Conservation (phyloP, 2,329 filamentous ascomycete species). For the Rachicladosporium sp. region DNA sequence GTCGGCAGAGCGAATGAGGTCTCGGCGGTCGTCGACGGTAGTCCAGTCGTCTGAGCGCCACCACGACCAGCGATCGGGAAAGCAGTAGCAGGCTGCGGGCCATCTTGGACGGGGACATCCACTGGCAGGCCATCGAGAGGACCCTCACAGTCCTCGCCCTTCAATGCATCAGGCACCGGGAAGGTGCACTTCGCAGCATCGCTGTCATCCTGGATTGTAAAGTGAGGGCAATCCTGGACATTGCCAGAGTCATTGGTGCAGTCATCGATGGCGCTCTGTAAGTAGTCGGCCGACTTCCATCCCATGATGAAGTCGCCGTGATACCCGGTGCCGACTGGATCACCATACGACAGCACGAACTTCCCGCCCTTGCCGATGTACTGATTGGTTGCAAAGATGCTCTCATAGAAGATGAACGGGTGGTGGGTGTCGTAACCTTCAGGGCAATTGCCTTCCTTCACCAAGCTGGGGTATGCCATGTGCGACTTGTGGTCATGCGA, state of each 20-base stretch:
- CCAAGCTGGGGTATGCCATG: slow-evolving; percentile 64
- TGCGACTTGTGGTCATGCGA: slow-evolving; percentile 47
- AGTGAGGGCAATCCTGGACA: slow-evolving; percentile 63
- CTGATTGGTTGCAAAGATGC: slow-evolving; percentile 62
- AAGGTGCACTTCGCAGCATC: slow-evolving; percentile 50
- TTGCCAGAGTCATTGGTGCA: slow-evolving; percentile 62
- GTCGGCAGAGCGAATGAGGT: slow-evolving; percentile 8
- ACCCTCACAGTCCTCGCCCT: slow-evolving; percentile 47
- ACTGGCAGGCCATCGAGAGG: slow-evolving; percentile 54
- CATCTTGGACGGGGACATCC: slow-evolving; percentile 37
- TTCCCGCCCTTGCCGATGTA: slow-evolving; percentile 52
- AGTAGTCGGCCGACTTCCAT: slow-evolving; percentile 53
- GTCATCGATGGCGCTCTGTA: slow-evolving; percentile 58
- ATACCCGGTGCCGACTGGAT: slow-evolving; percentile 60
- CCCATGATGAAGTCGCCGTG: slow-evolving; percentile 71
- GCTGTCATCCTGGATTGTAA: slow-evolving; percentile 51
- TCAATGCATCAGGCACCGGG: slow-evolving; percentile 42
- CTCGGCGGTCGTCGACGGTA: slow-evolving; percentile 8
- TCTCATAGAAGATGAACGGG: slow-evolving; percentile 71
- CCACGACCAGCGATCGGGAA: slow-evolving; percentile 19
- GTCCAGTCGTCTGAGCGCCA: slow-evolving; percentile 8
- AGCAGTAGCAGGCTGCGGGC: slow-evolving; percentile 29
- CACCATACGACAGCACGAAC: slow-evolving; percentile 69
- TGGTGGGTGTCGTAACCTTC: slow-evolving; percentile 54
- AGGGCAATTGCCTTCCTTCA: slow-evolving; percentile 68